Evolutionary conservation across 2,329 filamentous ascomycete species (phyloP).

Genomic region (Colletotrichum sp.): DNA sequence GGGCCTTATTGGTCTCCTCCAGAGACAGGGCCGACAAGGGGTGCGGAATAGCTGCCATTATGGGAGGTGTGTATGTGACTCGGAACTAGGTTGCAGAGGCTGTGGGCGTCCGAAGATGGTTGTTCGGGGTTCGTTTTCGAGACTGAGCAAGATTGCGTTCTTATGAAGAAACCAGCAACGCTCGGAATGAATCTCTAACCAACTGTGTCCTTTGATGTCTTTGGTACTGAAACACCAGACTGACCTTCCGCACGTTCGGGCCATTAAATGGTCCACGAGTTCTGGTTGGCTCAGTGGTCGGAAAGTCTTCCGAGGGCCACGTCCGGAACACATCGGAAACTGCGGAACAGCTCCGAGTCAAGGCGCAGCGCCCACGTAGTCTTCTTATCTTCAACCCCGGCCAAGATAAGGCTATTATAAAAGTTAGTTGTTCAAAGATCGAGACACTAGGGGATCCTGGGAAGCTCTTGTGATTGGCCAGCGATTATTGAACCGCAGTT

Average conservation of each 20-base stretch:
- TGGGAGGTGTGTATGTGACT: not conserved
- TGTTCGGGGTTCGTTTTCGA: not conserved
- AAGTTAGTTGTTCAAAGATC: not conserved
- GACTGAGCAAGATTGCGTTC: not conserved
- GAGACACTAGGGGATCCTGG: not conserved
- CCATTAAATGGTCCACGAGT: not conserved
- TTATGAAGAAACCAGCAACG: not conserved
- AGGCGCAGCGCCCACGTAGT: not conserved
- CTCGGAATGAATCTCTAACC: not conserved
- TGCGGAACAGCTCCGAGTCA: not conserved
- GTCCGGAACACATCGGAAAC: not conserved
- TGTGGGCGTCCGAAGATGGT: not conserved
- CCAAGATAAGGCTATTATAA: not conserved
- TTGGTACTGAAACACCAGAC: not conserved
- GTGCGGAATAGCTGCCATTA: conserved; percentile 29
- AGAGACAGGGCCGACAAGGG: conserved; percentile 34
- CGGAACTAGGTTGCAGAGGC: not conserved
- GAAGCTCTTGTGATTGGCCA: not conserved
- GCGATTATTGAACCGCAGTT: not conserved
- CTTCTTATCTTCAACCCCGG: conserved; percentile 13
- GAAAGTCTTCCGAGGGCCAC: conserved; percentile 8
- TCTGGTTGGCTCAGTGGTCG: not conserved
- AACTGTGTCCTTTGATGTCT: not conserved
- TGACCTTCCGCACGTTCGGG: not conserved
- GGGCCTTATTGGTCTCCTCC: conserved; percentile 37